phyloP scores from a whole-genome alignment of 1,139 yeast species.

The Pichia sp. region DNA sequence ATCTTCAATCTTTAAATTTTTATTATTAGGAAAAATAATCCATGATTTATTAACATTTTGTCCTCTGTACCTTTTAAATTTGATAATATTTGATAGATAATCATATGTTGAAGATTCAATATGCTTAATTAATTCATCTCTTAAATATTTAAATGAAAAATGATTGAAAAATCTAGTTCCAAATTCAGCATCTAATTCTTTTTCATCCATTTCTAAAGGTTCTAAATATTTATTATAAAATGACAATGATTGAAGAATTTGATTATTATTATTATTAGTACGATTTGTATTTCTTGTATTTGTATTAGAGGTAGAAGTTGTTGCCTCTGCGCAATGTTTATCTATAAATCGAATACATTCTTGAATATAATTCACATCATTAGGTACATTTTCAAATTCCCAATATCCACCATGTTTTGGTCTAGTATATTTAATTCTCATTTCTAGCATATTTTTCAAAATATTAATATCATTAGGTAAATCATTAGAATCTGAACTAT shows the following conservation, averaged over 20 bases:
- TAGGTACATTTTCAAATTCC: constrained; percentile 11
- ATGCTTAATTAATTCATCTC: constrained; percentile 7
- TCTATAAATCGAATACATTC: constrained; percentile 13
- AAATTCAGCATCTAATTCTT: constrained; percentile 11
- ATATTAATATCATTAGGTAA: constrained; percentile 10
- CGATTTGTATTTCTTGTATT: too few species aligned
- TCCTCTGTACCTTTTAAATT: neutral
- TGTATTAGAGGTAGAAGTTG: neutral
- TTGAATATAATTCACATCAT: constrained; percentile 7
- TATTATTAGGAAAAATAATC: constrained; percentile 8
- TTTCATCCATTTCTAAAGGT: constrained; percentile 7
- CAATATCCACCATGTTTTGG: constrained; percentile 16
- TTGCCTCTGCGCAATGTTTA: neutral
- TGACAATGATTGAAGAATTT: too few species aligned
- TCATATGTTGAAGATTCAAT: constrained; percentile 4
- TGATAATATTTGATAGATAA: constrained; percentile 3
- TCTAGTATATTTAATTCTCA: constrained; percentile 13
- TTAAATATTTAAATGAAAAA: constrained; percentile 6
- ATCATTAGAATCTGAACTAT: neutral
- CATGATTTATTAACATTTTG: constrained; percentile 1
- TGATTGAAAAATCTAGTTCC: constrained; percentile 10
- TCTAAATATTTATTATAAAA: constrained; percentile 6
- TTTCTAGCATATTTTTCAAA: constrained; percentile 9
- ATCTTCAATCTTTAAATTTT: constrained; percentile 1
- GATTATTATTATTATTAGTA: too few species aligned